A percentile compares a stretch with the other conserved stretches of the same genome.
These are phyloP conservation scores for Moesziomyces sp. DNA, from an alignment of 1,284 basidiomycete genomes.

Conservation along the genomic window DNA sequence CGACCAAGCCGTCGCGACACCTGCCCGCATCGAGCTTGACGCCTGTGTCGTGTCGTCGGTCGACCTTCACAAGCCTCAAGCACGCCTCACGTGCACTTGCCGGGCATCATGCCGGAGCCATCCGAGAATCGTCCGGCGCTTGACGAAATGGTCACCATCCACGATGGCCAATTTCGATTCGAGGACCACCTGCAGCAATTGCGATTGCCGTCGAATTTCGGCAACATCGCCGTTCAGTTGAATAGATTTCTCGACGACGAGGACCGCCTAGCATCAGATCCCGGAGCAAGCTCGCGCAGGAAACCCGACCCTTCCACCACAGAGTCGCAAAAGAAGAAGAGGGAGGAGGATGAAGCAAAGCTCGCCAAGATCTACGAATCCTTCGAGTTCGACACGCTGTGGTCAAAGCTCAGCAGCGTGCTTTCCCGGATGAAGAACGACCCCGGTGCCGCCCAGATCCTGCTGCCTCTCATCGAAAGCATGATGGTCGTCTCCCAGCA, in stretches of 20 bases:
- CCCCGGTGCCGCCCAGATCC: constrained; percentile 62
- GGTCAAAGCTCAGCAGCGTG: constrained; percentile 62
- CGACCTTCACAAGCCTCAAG: no score
- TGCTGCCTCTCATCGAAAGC: constrained; percentile 65
- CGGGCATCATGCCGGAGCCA: constrained; percentile 17
- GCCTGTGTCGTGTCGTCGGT: no score
- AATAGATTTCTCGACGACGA: constrained; percentile 8
- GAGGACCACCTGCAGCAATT: constrained; percentile 1
- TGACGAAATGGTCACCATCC: constrained; percentile 10
- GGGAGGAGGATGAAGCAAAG: constrained; percentile 72
- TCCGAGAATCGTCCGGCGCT: constrained; percentile 9
- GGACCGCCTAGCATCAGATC: constrained; percentile 1
- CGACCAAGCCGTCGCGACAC: no score
- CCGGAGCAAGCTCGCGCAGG: constrained; percentile 6
- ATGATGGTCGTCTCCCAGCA: constrained; percentile 99
- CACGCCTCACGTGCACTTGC: background rate
- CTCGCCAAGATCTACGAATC: constrained; percentile 64
- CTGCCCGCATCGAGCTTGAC: no score
- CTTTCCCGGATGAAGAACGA: constrained; percentile 61
- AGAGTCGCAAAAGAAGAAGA: constrained; percentile 38
- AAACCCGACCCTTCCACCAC: constrained; percentile 18
- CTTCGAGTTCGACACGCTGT: constrained; percentile 62
- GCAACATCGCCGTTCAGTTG: constrained; percentile 2
- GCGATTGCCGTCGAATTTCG: constrained; percentile 1
- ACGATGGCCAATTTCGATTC: constrained; percentile 6